Percentiles rank a stretch among this genome's conserved stretches.
These are phyloP conservation scores for Euphorbia celastroides DNA, from an alignment of 441 rosid genomes.

Conservation along the genomic window DNA sequence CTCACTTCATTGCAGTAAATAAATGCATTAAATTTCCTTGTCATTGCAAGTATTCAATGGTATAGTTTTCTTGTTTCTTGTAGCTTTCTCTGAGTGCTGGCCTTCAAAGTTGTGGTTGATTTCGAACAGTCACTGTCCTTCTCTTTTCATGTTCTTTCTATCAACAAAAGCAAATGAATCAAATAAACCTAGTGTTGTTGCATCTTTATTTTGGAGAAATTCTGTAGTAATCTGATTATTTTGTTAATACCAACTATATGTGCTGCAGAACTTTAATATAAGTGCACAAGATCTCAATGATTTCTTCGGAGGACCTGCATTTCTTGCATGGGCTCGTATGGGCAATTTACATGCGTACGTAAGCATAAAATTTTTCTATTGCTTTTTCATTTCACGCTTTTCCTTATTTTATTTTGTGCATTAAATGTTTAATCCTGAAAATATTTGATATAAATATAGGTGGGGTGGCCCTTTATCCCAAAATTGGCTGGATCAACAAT, in stretches of 20 bases:
- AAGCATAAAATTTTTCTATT: neutral
- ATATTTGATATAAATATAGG: slow-evolving; percentile 39
- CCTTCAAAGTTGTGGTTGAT: neutral
- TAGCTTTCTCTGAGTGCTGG: too few relatives aligned
- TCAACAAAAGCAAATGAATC: neutral
- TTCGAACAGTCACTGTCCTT: neutral
- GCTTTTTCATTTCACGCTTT: too few relatives aligned
- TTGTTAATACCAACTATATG: slow-evolving; percentile 12
- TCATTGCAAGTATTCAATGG: neutral
- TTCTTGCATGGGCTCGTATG: slow-evolving; percentile 99
- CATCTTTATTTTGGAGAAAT: neutral
- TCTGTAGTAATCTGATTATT: neutral
- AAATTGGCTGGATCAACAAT: slow-evolving; percentile 82
- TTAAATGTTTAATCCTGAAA: slow-evolving; percentile 6
- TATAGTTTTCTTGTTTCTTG: slow-evolving; percentile 1
- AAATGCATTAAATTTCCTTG: neutral
- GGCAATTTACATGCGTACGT: slow-evolving; percentile 93
- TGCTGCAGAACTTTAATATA: slow-evolving; percentile 66
- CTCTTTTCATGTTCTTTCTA: neutral
- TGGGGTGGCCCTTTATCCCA: slow-evolving; percentile 96
- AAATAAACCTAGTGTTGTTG: neutral
- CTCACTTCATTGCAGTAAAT: neutral
- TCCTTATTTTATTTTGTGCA: slow-evolving; percentile 13
- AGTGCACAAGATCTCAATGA: slow-evolving; percentile 63
- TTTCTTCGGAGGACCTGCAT: slow-evolving; percentile 97